phyloP scores from a whole-genome alignment of 208 protist species.

The Wallacemonas rigidus region DNA sequence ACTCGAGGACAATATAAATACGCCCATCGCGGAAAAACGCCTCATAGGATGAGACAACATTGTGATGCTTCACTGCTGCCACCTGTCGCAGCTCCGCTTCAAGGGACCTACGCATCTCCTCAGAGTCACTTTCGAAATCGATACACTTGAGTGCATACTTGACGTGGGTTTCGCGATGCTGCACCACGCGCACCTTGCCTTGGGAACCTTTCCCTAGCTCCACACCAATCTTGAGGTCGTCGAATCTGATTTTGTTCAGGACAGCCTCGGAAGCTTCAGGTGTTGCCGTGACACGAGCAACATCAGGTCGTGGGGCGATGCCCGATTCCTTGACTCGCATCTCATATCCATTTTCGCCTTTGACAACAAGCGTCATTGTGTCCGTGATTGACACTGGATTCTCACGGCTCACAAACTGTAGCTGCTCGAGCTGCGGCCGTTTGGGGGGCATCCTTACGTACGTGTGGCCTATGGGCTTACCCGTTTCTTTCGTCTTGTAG shows the following conservation, averaged over 20 bases:
- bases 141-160: constrained; percentile 92
- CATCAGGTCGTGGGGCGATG: constrained; percentile 47
- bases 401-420: constrained; percentile 62
- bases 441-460: constrained; percentile 69
- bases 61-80: constrained; percentile 82
- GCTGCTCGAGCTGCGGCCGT: constrained; percentile 67
- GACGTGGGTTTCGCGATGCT: constrained; percentile 65
- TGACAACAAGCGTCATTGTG: constrained; percentile 90
- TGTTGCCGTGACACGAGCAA: constrained; percentile 11
- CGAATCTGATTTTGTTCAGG: constrained; percentile 85
- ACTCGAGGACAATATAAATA: constrained; percentile 90
- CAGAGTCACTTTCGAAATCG: constrained; percentile 67
- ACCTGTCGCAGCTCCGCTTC: constrained; percentile 83
- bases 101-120: constrained; percentile 67
- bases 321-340: constrained; percentile 90
- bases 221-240: constrained; percentile 78
- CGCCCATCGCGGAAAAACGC: constrained; percentile 88
- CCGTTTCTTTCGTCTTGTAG: not conserved
- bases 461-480: too few relatives aligned
- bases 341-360: constrained; percentile 79
- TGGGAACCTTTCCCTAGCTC: constrained; percentile 88
- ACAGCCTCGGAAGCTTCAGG: constrained; percentile 42
- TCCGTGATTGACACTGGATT: constrained; percentile 88
- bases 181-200: constrained; percentile 83
- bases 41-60: constrained; percentile 90